These are phyloP conservation scores for Chenopodium berlandieri DNA, from an alignment of 148 eudicot species.

Conservation along the genomic window DNA sequence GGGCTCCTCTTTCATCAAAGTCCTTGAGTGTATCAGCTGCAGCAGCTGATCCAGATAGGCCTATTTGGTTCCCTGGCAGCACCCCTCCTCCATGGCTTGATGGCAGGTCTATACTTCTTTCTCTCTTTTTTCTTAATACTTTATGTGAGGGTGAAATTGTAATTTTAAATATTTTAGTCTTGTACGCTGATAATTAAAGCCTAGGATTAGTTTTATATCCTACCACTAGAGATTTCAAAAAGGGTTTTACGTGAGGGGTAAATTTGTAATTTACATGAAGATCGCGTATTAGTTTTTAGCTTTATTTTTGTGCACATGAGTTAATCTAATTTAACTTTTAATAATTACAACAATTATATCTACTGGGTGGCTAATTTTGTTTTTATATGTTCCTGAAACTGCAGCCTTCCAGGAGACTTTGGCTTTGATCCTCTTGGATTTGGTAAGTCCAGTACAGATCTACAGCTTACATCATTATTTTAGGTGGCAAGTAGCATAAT, in stretches of 20 bases:
- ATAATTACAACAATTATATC: too few relatives aligned
- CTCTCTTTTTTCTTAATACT: neutral
- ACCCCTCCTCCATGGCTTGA: conserved; percentile 96
- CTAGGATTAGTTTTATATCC: too few relatives aligned
- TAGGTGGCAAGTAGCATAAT: neutral
- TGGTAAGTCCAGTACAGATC: conserved; percentile 39
- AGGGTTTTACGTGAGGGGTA: neutral
- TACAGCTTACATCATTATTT: neutral
- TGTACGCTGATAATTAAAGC: too few relatives aligned
- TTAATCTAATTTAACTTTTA: neutral
- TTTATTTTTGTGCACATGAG: neutral
- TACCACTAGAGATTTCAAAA: too few relatives aligned
- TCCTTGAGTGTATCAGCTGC: conserved; percentile 40
- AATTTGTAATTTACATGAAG: neutral
- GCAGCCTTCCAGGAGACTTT: conserved; percentile 98
- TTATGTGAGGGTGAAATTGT: neutral
- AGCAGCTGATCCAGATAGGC: conserved; percentile 84
- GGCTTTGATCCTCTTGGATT: conserved; percentile 99
- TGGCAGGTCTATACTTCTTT: conserved; percentile 54
- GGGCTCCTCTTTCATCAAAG: conserved; percentile 34
- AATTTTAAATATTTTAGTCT: neutral
- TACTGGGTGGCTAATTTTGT: neutral
- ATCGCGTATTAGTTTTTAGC: neutral
- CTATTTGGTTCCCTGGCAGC: conserved; percentile 99
- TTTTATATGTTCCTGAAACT: conserved; percentile 8